Conservation (phyloP, 495 filamentous ascomycete genomes). For the Penicillium arizonense region DNA sequence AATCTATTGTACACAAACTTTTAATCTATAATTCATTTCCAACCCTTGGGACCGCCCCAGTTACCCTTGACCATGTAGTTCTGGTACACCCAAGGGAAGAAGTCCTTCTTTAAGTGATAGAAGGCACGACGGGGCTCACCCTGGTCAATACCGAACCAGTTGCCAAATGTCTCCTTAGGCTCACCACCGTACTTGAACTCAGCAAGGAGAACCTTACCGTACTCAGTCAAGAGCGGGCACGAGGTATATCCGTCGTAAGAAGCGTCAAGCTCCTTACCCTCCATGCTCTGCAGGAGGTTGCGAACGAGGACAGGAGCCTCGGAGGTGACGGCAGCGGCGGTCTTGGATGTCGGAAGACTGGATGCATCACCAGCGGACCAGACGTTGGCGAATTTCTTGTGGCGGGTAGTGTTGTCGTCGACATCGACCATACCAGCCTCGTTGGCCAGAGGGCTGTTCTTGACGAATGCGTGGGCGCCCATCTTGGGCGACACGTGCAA, state of each 20-base stretch:
- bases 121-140: conserved; percentile 52
- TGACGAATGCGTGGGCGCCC: conserved; percentile 58
- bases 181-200: conserved; percentile 73
- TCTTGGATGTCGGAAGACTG: conserved; percentile 66
- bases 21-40: conserved; percentile 5
- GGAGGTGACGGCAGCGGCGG: conserved; percentile 63
- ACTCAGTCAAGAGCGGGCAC: conserved; percentile 64
- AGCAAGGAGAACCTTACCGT: conserved; percentile 65
- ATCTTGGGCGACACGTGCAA: conserved; percentile 64
- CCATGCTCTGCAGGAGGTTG: conserved; percentile 52
- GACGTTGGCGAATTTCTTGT: conserved; percentile 62
- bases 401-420: conserved; percentile 56
- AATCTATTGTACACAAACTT: no score
- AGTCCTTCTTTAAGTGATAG: conserved; percentile 69
- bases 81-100: conserved; percentile 68
- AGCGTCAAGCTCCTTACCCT: conserved; percentile 52
- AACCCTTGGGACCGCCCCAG: conserved; percentile 63
- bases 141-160: conserved; percentile 58
- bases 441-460: conserved; percentile 56
- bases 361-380: conserved; percentile 71
- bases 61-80: conserved; percentile 58
- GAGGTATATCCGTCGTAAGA: conserved; percentile 68
- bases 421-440: conserved; percentile 65
- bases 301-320: conserved; percentile 60
- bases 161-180: conserved; percentile 66